phyloP scores from a whole-genome alignment of 2,329 filamentous ascomycete species.

The Talaromyces islandicus region DNA sequence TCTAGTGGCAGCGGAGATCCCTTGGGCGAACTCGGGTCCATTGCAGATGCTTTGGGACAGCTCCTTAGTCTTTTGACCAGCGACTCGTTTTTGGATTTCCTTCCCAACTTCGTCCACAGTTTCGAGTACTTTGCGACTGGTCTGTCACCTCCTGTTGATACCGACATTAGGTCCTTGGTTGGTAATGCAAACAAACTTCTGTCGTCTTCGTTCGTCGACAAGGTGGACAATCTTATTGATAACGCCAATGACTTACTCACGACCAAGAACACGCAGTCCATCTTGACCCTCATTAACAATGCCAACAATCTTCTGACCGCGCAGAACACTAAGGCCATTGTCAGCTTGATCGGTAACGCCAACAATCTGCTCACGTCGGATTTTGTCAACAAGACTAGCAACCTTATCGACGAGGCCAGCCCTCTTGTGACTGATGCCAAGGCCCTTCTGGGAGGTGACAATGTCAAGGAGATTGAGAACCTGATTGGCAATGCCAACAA shows the following conservation, averaged over 20 bases:
- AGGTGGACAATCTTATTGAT: slow-evolving; percentile 9
- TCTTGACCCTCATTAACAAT: slow-evolving; percentile 14
- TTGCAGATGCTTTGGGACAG: not conserved
- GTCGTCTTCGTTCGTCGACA: slow-evolving; percentile 1
- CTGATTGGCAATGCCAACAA: slow-evolving; percentile 19
- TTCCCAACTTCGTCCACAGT: not conserved
- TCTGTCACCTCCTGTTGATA: slow-evolving; percentile 1
- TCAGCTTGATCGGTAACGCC: slow-evolving; percentile 7
- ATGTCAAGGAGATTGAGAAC: slow-evolving; percentile 17
- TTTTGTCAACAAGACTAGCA: slow-evolving; percentile 12
- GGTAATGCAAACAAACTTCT: not conserved
- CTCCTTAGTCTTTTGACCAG: not conserved
- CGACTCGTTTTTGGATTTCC: not conserved
- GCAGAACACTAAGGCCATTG: slow-evolving; percentile 20
- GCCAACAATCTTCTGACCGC: slow-evolving; percentile 25
- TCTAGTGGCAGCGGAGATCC: not conserved
- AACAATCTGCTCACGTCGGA: slow-evolving; percentile 9
- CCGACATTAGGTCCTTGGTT: not conserved
- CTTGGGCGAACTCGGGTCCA: not conserved
- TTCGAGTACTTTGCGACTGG: not conserved
- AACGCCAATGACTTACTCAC: slow-evolving; percentile 20
- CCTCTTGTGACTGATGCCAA: slow-evolving; percentile 15
- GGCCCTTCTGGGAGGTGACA: slow-evolving; percentile 18
- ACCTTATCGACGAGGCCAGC: slow-evolving; percentile 15
- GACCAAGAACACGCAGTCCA: slow-evolving; percentile 26